Evolutionary conservation across 495 filamentous ascomycete genomes (phyloP), one percentile per base, ranked within the genome.

Genomic region (Cryomyces minteri): DNA sequence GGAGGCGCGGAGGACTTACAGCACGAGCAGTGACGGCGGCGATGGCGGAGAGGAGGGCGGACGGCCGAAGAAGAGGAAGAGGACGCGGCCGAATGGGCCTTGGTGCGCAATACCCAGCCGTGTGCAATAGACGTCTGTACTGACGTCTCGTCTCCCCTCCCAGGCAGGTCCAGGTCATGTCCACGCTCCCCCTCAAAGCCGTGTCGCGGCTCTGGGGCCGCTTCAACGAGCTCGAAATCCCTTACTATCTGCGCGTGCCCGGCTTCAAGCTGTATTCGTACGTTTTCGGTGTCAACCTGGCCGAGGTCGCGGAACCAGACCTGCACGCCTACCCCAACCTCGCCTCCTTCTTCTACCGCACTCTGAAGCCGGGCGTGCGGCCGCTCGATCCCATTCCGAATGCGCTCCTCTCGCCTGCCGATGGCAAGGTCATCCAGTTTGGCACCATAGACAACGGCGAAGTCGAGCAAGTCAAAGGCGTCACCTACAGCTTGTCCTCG

Each of bases 401-500:
- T 51, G 79, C 83, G 2, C 66, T 98, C 7, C 61, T 96, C 3
- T 84, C 86, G 0, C 90, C 90, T 9, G 73, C 92, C 10, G 90
- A 99, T 61, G 92, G 90, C 6, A 76, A 79, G 42, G 70, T 99
- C 30, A 68, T 99, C 11, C 90, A 96, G 56, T 96, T 85, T 54
- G 90, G 90, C 4, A 79, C 73, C 51, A 94, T 99, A 46, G 80
- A 90, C 51, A 73, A 82, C 42, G 88, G 88, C 31, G 82, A 94
- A 52, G 88, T 99, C n/a, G 90, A 96, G 61, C 90, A 96, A 60
- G 88, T 96, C 36, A 99, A 99, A 61, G 90, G 90, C 40, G 88
- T 96, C 71, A 96, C 87, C 4, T 99, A 99, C 61, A 90, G 82
- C 48, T 70, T 99, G 40, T 90, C 96, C 58, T 86, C 88, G 0